Percentiles rank a stretch among this genome's conserved stretches.
Conservation (phyloP, 345 rosid species). For the Passiflora organensis region DNA sequence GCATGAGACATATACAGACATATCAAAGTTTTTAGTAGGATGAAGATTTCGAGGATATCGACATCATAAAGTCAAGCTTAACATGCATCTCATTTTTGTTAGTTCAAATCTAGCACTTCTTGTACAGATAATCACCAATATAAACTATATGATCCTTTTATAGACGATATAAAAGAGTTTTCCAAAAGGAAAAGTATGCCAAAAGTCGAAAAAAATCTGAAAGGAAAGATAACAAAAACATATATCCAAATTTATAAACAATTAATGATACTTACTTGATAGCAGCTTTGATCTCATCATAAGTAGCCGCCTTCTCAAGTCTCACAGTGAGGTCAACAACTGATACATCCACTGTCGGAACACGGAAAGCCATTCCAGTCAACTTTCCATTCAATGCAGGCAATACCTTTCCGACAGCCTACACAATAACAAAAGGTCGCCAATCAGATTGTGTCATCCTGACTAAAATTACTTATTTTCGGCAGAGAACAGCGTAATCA, state of each 20-base stretch:
- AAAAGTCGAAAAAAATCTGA: background rate
- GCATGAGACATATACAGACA: background rate
- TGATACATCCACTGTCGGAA: constrained; percentile 69
- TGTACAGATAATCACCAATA: background rate
- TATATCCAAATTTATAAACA: no score
- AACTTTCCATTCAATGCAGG: constrained; percentile 55
- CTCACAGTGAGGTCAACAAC: constrained; percentile 70
- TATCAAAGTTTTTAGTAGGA: no score
- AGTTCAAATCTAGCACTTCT: background rate
- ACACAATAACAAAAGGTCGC: background rate
- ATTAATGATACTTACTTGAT: constrained; percentile 38
- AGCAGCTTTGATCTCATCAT: constrained; percentile 54
- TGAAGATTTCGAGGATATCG: no score
- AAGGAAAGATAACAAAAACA: background rate
- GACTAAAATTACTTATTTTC: background rate
- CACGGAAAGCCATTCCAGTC: constrained; percentile 74
- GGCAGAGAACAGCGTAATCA: background rate
- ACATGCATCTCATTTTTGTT: background rate
- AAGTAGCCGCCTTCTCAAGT: constrained; percentile 50
- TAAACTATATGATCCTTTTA: background rate
- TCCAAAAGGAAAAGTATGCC: background rate
- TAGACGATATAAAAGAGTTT: background rate
- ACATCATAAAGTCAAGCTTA: background rate
- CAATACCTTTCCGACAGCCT: constrained; percentile 70
- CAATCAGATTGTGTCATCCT: background rate